Evolutionary conservation across 139 green algal genomes (phyloP).

Genomic region (Microglena sp.): DNA sequence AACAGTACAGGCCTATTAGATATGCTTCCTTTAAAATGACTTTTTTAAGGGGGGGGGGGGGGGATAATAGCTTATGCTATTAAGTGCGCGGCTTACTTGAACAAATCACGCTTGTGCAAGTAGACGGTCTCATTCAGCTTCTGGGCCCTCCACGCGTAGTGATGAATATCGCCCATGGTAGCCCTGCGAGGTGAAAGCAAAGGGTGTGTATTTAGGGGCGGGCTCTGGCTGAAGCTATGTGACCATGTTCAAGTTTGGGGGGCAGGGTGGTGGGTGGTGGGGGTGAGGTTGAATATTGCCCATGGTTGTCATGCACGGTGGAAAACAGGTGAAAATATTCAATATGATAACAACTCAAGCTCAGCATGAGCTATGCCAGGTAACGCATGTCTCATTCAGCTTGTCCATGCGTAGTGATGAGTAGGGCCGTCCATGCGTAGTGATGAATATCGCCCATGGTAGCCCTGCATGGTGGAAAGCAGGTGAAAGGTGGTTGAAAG

Average conservation of each 20-base stretch:
- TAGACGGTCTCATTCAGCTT: conserved; percentile 67
- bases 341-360: no score
- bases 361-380: no score
- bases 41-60: background rate
- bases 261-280: no score
- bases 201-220: background rate
- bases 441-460: conserved; percentile 83
- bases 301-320: no score
- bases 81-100: conserved; percentile 23
- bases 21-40: no score
- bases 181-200: conserved; percentile 35
- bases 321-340: no score
- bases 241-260: background rate
- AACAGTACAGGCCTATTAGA: no score
- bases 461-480: conserved; percentile 36
- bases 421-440: conserved; percentile 66
- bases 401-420: no score
- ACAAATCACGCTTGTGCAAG: conserved; percentile 45
- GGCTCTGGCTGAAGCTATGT: background rate
- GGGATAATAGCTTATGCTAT: background rate
- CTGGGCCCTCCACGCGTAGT: conserved; percentile 68
- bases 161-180: conserved; percentile 78
- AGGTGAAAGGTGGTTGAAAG: background rate
- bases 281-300: background rate
- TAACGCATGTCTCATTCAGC: conserved; percentile 71